A percentile compares a stretch with the other conserved stretches of the same genome.
phyloP scores from a whole-genome alignment of 2,329 filamentous ascomycete species.

The Cylindrodendrum hubeiense region DNA sequence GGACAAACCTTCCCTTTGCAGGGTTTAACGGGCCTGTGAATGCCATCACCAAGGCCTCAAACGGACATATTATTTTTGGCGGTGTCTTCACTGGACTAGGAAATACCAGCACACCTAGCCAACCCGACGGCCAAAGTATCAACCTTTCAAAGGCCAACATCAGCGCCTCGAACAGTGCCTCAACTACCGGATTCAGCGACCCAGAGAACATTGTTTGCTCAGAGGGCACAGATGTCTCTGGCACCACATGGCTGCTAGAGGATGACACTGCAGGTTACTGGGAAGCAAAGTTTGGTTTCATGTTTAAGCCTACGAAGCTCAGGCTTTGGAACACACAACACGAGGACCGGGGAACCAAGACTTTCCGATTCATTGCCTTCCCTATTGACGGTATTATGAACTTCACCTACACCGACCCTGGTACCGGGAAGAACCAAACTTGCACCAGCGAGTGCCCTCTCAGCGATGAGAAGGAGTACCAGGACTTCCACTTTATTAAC shows the following conservation, averaged over 20 bases:
- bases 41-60: conserved; percentile 83
- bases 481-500: conserved; percentile 95
- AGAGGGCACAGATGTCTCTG: conserved; percentile 72
- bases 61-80: conserved; percentile 91
- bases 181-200: conserved; percentile 75
- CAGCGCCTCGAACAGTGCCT: conserved; percentile 72
- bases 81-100: conserved; percentile 90
- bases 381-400: conserved; percentile 96
- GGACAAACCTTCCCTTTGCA: conserved; percentile 86
- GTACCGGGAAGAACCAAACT: conserved; percentile 72
- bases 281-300: conserved; percentile 85
- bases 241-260: conserved; percentile 82
- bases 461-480: conserved; percentile 76
- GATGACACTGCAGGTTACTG: conserved; percentile 84
- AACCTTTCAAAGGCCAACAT: conserved; percentile 87
- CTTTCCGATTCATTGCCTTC: conserved; percentile 86
- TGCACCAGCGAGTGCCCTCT: conserved; percentile 92
- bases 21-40: conserved; percentile 95
- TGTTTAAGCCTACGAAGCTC: conserved; percentile 88
- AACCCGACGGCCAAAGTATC: conserved; percentile 81
- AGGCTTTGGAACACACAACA: conserved; percentile 89
- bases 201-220: conserved; percentile 87
- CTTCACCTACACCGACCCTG: conserved; percentile 87
- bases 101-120: conserved; percentile 77
- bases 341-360: conserved; percentile 87